Percentiles rank a stretch among this genome's conserved stretches.
Conservation (phyloP, 208 protist species). For the Trypanosomatidae sp. region DNA sequence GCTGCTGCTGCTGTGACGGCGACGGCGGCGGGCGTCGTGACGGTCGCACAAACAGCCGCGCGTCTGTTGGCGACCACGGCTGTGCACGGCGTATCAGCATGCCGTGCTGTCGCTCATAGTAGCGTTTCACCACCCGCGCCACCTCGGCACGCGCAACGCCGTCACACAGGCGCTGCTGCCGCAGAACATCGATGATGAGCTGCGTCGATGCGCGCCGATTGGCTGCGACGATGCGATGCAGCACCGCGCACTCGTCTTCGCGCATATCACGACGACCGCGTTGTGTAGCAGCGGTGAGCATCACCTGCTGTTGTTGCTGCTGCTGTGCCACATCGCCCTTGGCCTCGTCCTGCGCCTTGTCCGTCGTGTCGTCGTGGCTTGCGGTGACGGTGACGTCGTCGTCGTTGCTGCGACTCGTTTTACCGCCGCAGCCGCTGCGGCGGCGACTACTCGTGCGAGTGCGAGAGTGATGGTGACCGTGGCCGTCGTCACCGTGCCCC, state of each 20-base stretch:
- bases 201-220: slow-evolving; percentile 39
- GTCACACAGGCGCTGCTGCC: slow-evolving; percentile 38
- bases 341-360: too few relatives aligned
- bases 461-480: too few relatives aligned
- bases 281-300: slow-evolving; percentile 37
- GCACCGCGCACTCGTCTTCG: slow-evolving; percentile 35
- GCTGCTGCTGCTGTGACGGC: neutral
- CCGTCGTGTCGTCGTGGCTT: too few relatives aligned
- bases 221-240: slow-evolving; percentile 34
- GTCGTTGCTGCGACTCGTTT: too few relatives aligned
- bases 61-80: slow-evolving; percentile 58
- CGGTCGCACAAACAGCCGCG: slow-evolving; percentile 31
- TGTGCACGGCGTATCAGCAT: slow-evolving; percentile 29
- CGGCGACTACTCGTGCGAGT: too few relatives aligned
- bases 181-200: slow-evolving; percentile 29
- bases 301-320: too few relatives aligned
- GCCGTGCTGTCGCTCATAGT: slow-evolving; percentile 54
- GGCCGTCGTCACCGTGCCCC: too few relatives aligned
- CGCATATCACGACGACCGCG: slow-evolving; percentile 59
- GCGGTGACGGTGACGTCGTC: too few relatives aligned
- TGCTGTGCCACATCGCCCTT: slow-evolving; percentile 18
- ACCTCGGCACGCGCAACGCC: slow-evolving; percentile 56
- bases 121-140: slow-evolving; percentile 48
- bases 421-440: too few relatives aligned
- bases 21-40: neutral